Evolutionary conservation across 805 yeast genomes (phyloP), one percentile per base, ranked within the genome.

Genomic region (Kockiozyma suomiensis): DNA sequence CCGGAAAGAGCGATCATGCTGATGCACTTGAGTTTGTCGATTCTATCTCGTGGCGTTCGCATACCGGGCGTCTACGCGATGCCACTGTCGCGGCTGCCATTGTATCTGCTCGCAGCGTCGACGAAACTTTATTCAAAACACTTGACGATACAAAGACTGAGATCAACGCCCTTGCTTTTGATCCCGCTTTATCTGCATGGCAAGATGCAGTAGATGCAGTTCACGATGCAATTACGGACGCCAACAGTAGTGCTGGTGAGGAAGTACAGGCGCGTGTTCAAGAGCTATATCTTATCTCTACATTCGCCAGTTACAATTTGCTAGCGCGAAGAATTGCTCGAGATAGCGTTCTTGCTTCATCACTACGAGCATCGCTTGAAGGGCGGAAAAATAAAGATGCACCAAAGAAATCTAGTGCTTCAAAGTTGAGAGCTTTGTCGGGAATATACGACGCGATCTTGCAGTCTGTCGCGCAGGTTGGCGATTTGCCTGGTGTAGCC

Each of bases 401-500:
- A 13, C 21, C 26, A 13, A 52, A 40, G 38, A 58, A 50, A 47
- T 52, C 48, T 10, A 55, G 51, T 19, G 57, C 56, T 25, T 33
- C 66, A 12, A 56, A 55, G 12, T 43, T 65, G 17, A 40, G 61
- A 4, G 60, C 84, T 64, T 70, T 75, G 4, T 69, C 79, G 42
- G 78, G 85, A 58, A 71, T 86, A 25, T 79, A 78, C 60, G 82
- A 80, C 23, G 76, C 79, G 7, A 78, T 89, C 40, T 72, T 79
- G 12, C 75, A 78, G 49, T 84, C 87, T 17, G 71, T 86, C 37
- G 74, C 74, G 2, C 86, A 86, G 65, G 74, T 90, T 48, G 78
- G 81, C 69, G 96, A 90, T 61, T 79, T 94, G 53, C 97, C 97
- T 0, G 98, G 98, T 78, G 96, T 93, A 19, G 85, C 87, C 70